These are phyloP conservation scores for Penicillium aurantiogriseum DNA, from an alignment of 2,329 filamentous ascomycete species.

Conservation along the genomic window DNA sequence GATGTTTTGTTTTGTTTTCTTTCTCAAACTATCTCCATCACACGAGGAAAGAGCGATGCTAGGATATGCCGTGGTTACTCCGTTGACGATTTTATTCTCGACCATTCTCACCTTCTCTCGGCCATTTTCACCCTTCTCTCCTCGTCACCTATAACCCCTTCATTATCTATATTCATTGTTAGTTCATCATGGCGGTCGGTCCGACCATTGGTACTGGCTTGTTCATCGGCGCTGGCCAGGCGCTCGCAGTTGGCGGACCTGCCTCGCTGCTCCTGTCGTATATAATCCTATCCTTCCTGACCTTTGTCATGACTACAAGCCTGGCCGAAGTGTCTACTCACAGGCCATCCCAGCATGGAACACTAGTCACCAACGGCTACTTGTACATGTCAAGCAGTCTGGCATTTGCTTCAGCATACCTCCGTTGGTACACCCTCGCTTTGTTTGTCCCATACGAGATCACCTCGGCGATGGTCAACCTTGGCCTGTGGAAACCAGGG, in stretches of 20 bases:
- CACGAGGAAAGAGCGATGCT: conserved; percentile 15
- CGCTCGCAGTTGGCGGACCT: conserved; percentile 53
- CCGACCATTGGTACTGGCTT: conserved; percentile 58
- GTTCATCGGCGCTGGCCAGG: conserved; percentile 55
- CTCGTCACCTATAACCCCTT: not conserved
- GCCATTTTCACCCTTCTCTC: not conserved
- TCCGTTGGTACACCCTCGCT: conserved; percentile 48
- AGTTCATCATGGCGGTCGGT: conserved; percentile 52
- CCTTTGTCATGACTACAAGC: conserved; percentile 50
- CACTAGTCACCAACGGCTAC: conserved; percentile 42
- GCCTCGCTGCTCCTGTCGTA: conserved; percentile 54
- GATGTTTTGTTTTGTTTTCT: not conserved
- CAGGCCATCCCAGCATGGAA: conserved; percentile 38
- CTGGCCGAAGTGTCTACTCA: conserved; percentile 42
- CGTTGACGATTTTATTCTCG: not conserved
- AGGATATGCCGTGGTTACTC: not conserved
- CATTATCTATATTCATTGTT: conserved; percentile 22
- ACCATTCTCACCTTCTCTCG: not conserved
- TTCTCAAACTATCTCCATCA: not conserved
- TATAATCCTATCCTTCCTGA: conserved; percentile 47
- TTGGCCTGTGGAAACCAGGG: conserved; percentile 56
- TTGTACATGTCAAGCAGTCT: conserved; percentile 40
- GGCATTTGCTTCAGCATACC: conserved; percentile 40
- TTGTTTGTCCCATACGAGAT: conserved; percentile 58
- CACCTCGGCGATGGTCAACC: conserved; percentile 62